Conservation (phyloP, 2,329 filamentous ascomycete genomes). For the Cadophora sp. region DNA sequence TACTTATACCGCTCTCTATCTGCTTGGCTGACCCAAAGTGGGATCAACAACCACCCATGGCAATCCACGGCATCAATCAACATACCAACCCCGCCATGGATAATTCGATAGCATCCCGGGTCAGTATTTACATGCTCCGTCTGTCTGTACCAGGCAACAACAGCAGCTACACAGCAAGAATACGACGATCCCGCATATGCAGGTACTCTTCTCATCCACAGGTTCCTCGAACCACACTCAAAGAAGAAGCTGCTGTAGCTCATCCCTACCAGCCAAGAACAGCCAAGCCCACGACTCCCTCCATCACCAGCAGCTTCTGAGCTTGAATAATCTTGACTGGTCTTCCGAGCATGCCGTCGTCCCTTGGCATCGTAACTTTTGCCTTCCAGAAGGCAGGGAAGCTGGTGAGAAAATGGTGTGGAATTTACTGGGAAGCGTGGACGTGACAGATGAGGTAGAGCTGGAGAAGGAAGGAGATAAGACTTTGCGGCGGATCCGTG, state of each 20-base stretch:
- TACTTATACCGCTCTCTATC: too few species aligned
- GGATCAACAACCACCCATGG: not conserved
- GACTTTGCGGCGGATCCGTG: not conserved
- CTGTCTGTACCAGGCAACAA: not conserved
- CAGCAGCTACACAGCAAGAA: not conserved
- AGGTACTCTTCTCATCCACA: not conserved
- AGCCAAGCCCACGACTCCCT: not conserved
- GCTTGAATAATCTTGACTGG: not conserved
- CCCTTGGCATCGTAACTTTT: not conserved
- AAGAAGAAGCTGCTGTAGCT: not conserved
- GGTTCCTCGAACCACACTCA: not conserved
- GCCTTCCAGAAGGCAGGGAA: not conserved
- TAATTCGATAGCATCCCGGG: not conserved
- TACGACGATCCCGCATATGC: not conserved
- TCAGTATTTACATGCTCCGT: not conserved
- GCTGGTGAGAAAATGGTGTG: not conserved
- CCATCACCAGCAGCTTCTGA: not conserved
- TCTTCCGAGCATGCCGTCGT: not conserved
- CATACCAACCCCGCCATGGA: not conserved
- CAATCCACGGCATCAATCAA: not conserved
- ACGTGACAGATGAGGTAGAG: not conserved
- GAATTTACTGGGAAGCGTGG: not conserved
- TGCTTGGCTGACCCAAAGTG: not conserved
- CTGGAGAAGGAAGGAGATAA: conserved; percentile 5
- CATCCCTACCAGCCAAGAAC: not conserved